Evolutionary conservation across 331 rosid species (phyloP), one percentile per base, ranked within the genome.

Genomic region (Acacia pycnantha): DNA sequence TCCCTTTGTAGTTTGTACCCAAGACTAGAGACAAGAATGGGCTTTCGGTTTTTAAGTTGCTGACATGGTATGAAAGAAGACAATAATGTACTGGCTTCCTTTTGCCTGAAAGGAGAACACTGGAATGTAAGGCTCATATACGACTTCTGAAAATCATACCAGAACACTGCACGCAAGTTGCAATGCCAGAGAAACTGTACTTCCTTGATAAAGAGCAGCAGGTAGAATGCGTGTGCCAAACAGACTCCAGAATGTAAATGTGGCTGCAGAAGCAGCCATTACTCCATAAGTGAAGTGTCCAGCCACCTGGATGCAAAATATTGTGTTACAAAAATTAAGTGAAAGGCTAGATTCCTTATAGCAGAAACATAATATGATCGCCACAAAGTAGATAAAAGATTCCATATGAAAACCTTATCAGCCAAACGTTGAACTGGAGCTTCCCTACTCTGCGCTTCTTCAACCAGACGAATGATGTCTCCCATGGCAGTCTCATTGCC

Each of bases 341-440:
- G 81, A 74, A 56, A 70, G 47, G 43, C 70, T 51, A 62, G 64
- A 82, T 10, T 31, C 51, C 62, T 29, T 56, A 47, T 19, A 8
- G 16, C 67, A 51, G 70, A 61, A 78, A 79, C 47, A 77, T 22
- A 64, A 81, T 78, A 54, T 70, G 67, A 70, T 40, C 13, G 44
- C 75, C 68, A 61, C 51, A 66, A 61, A 74, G 65, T 33, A 71
- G 54, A 76, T 58, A 46, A n/a, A 53, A 69, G 77, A 83, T 70
- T 71, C 58, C 70, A 61, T 40, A 76, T 66, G 79, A 81, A 82
- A 80, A 95, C 99, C 99, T 93, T 93, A 87, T 95, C 99, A 51
- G 98, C 99, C 90, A 95, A 83, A 79, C 93, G 96, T 84, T 95
- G 98, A 51, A 95, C 92, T 56, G 99, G 99, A 88, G 99, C 97